Base-by-base conservation (phyloP, 2,329 filamentous ascomycete species). In the Sodiomyces alkalinus region DNA sequence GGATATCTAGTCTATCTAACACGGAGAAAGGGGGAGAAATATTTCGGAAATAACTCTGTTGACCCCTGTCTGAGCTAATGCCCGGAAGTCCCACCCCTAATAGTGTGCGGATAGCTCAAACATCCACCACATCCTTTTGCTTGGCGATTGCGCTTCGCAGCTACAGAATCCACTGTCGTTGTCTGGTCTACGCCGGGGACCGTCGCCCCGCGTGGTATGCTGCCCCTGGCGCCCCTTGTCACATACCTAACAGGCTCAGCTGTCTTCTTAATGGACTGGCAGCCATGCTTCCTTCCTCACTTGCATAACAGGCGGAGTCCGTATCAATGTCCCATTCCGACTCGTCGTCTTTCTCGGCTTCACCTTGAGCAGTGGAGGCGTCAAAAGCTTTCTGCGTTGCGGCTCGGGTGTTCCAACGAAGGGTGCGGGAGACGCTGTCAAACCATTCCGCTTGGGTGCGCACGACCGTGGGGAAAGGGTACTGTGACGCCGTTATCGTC, bases 381-480 rank as follows among this genome's bases (percentile, higher is more conserved):
- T 79, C 76, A 62, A 92, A 98, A 3, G 74, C 81, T 53, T 94
- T 96, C 53, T 98, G 90, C 30, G 78, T 77, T 5, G 87, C 86
- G 4, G 85, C 86, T 25, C 90, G 70, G 16, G 80, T 87, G 55
- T 98, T 98, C 90, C 90, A 98, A 37, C 86, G 70, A 33, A 98
- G 63, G 4, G 87, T 93, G 35, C 87, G 73, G 29, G 81, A 83
- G 27, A 98, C 83, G 45, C 82, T 92, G 52, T 94, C 81, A 48
- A 98, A 94, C 90, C 90, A 98, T 52, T 98, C 90, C 1, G 78
- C 80, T 35, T 77, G 77, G 37, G 79, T 82, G 38, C 83, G 80
- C 33, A 92, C 82, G 23, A 98, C 87, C 1, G 90, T 96, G 3
- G 90, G 90, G 59, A 98, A 96, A 1, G 90, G 90, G 46, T 94